Evolutionary conservation across 2,329 filamentous ascomycete species (phyloP), one percentile per base, ranked within the genome.

Genomic region (Pseudonectria foliicola): DNA sequence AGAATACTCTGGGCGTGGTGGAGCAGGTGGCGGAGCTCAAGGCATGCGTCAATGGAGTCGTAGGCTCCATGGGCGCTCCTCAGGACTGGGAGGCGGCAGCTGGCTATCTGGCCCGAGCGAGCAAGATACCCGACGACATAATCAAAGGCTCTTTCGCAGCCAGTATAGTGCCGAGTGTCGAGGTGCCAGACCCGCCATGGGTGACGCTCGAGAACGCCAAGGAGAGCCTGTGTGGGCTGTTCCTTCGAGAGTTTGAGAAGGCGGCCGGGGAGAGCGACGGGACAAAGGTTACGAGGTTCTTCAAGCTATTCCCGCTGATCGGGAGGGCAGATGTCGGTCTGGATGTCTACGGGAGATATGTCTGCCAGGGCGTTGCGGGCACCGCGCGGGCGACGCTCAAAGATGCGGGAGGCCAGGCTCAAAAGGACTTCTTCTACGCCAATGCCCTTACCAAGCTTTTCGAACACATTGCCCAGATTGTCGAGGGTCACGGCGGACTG

Each of bases 71-170:
- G 92, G 92, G 90, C 24, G 90, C 89, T 4, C 87, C 92, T 27
- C 92, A 98, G 61, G 92, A 98, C 65, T 98, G 92, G 92, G 92
- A 98, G 62, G 92, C 87, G 3, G 92, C 92, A 4, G 92, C 92
- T 2, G 84, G 76, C 30, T 96, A 96, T 60, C 73, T 98, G 39
- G 78, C 84, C 44, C 77, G 90, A 29, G 89, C 92, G 6, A 80
- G 80, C 40, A 80, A 83, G 47, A 80, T 98, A 10, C 89, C 90
- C 0, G 73, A 80, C 33, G 71, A 82, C 2, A 90, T 98, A 33
- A 72, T 89, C 33, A 75, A 83, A 46, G 87, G 92, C 16, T 75
- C 79, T 12, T 98, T 98, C 56, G 90, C 92, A 1, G 83, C 89
- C 25, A 79, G 87, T 45, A 90, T 95, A 55, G 92, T 98, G 7